Evolutionary conservation across 805 yeast genomes (phyloP).

Genomic region (Teunomyces pallodes): DNA sequence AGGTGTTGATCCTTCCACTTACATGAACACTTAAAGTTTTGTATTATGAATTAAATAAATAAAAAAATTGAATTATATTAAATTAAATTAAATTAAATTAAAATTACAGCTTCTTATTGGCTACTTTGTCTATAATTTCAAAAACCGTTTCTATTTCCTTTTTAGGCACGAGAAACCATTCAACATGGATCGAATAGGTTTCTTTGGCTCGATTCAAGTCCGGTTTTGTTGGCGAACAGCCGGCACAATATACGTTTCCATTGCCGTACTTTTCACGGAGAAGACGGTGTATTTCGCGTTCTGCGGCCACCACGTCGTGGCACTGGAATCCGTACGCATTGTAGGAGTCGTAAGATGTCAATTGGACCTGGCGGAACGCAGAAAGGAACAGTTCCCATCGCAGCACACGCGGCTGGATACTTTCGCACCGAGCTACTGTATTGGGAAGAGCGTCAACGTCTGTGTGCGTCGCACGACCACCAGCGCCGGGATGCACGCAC

Average conservation of each 20-base stretch:
- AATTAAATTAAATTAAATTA: not conserved
- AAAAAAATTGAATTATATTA: not conserved
- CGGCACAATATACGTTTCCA: conserved; percentile 49
- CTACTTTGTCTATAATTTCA: conserved; percentile 25
- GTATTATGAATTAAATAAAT: conserved; percentile 1
- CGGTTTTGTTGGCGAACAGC: conserved; percentile 27
- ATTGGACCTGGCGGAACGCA: not conserved
- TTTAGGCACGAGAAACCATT: conserved; percentile 58
- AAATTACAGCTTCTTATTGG: conserved; percentile 4
- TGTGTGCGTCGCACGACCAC: not conserved
- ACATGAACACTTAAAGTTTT: conserved; percentile 78
- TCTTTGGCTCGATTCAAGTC: conserved; percentile 4
- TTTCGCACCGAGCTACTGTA: not conserved
- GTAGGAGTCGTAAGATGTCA: not conserved
- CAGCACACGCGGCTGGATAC: not conserved
- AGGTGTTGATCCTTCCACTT: conserved; percentile 96
- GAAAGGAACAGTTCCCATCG: not conserved
- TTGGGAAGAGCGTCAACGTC: not conserved
- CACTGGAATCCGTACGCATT: conserved; percentile 36
- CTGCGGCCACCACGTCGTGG: conserved; percentile 33
- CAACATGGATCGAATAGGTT: conserved; percentile 43
- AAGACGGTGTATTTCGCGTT: conserved; percentile 38
- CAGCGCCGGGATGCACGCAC: conserved; percentile 18
- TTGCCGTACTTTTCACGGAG: conserved; percentile 42
- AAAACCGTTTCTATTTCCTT: conserved; percentile 32